A percentile compares a stretch with the other conserved stretches of the same genome.
Conservation (phyloP, 148 eudicot genomes). For the Arbutus unedo region DNA sequence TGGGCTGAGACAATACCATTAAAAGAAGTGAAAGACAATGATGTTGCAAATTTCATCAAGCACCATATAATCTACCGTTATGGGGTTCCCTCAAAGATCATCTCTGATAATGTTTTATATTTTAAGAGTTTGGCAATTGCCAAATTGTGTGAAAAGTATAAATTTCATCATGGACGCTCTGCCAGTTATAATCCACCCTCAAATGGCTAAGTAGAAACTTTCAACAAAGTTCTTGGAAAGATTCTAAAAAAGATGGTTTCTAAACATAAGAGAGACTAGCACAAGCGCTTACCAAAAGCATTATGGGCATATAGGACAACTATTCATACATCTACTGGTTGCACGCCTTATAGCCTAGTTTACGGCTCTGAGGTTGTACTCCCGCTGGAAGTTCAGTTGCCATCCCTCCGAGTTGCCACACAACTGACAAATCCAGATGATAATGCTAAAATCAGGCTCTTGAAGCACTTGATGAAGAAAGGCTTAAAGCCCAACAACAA, state of each 20-base stretch:
- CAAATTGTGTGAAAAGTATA: not conserved
- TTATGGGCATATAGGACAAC: constrained; percentile 5
- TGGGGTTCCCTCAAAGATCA: not conserved
- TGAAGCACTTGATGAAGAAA: constrained; percentile 1
- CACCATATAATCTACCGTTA: not conserved
- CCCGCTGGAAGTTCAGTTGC: not conserved
- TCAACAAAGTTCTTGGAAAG: not conserved
- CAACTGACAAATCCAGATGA: not conserved
- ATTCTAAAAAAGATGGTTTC: not conserved
- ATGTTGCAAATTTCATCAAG: not conserved
- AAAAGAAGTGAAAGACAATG: not conserved
- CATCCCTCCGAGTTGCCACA: not conserved
- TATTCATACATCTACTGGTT: not conserved
- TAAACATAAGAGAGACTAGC: not conserved
- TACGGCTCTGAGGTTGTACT: not conserved
- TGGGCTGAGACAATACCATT: not conserved
- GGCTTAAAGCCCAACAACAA: not conserved
- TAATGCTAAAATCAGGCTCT: constrained; percentile 9
- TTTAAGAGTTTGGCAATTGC: not conserved
- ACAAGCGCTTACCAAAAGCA: not conserved
- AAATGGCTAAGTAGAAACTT: not conserved
- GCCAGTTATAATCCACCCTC: not conserved
- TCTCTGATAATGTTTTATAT: not conserved
- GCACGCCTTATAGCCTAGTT: not conserved
- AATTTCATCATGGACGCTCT: not conserved